Evolutionary conservation across 495 filamentous ascomycete species (phyloP).

Genomic region (Xylaria acuta): DNA sequence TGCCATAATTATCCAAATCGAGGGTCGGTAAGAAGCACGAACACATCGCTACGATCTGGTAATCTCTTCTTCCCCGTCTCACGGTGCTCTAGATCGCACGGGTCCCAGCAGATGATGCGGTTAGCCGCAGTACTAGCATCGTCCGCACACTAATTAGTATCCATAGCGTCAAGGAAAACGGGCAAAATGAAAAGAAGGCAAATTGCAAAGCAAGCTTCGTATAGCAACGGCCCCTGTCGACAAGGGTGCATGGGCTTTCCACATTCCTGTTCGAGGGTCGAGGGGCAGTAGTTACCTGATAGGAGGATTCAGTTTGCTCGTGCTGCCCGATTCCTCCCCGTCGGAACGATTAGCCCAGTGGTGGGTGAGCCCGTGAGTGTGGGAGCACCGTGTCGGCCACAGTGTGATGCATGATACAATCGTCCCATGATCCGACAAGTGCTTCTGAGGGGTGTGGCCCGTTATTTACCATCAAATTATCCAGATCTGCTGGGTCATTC

Average conservation of each 20-base stretch:
- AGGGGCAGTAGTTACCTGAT: constrained; percentile 17
- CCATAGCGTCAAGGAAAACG: background rate
- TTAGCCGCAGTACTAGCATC: background rate
- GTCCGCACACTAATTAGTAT: background rate
- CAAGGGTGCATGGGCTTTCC: constrained; percentile 9
- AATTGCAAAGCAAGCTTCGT: constrained; percentile 21
- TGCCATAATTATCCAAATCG: constrained; percentile 4
- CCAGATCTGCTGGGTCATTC: constrained; percentile 20
- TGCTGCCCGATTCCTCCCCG: constrained; percentile 1
- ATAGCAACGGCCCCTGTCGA: constrained; percentile 4
- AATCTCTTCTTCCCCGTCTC: constrained; percentile 9
- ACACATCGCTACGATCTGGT: constrained; percentile 14
- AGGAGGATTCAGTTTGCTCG: constrained; percentile 20
- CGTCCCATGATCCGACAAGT: constrained; percentile 13
- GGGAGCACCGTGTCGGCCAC: constrained; percentile 20
- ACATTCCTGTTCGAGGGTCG: constrained; percentile 25
- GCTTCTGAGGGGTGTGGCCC: background rate
- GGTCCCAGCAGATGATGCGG: background rate
- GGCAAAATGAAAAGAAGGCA: constrained; percentile 16
- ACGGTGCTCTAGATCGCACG: constrained; percentile 14
- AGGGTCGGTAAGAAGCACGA: constrained; percentile 15
- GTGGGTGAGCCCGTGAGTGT: constrained; percentile 17
- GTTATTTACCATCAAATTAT: constrained; percentile 24
- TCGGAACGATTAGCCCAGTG: constrained; percentile 18
- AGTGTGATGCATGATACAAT: constrained; percentile 5